Percentiles rank a stretch among this genome's conserved stretches.
Conservation (phyloP, 345 rosid species). For the Psidium guajava region DNA sequence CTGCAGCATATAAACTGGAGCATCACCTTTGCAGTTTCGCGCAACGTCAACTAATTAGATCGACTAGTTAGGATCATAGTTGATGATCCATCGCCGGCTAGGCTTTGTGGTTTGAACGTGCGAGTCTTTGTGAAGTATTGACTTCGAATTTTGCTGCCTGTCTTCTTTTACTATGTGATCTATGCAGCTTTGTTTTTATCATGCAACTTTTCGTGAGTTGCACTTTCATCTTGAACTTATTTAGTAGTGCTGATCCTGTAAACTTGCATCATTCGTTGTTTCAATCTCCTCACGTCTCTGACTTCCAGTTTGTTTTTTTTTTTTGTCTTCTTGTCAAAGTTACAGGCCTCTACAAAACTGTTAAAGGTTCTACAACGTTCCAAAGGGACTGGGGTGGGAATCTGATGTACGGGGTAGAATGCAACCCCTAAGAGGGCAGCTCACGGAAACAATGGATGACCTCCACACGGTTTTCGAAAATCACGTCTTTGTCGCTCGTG, state of each 20-base stretch:
- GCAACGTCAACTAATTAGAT: neutral
- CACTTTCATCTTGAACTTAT: neutral
- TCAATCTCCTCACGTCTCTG: neutral
- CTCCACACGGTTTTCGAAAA: slow-evolving; percentile 62
- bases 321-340: slow-evolving; percentile 44
- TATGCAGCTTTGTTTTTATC: too few species aligned
- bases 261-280: neutral
- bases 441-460: slow-evolving; percentile 61
- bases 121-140: neutral
- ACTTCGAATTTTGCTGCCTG: neutral
- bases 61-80: neutral
- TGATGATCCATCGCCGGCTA: neutral
- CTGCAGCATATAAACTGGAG: neutral
- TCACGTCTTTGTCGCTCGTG: slow-evolving; percentile 65
- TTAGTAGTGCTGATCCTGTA: neutral
- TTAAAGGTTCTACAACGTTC: slow-evolving; percentile 91
- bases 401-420: slow-evolving; percentile 66
- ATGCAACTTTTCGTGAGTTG: neutral
- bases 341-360: slow-evolving; percentile 66
- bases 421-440: slow-evolving; percentile 80
- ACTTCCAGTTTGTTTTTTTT: neutral
- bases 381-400: slow-evolving; percentile 67
- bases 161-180: neutral
- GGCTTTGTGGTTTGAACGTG: neutral
- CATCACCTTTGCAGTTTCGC: neutral